Conservation (phyloP, 192 early-diverging fungal species). For the Backusella tuberculispora region DNA sequence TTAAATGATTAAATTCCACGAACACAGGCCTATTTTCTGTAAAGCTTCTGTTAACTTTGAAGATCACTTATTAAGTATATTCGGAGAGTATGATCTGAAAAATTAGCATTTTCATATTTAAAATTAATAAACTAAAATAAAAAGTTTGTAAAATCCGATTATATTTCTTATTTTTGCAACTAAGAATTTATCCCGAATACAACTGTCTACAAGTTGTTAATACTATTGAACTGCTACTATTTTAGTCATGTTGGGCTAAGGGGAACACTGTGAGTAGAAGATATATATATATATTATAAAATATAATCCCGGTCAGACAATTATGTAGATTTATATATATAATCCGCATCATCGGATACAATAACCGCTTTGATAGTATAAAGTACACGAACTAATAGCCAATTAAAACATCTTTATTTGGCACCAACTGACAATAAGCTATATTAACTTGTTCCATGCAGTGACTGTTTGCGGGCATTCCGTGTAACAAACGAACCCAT, state of each 20-base stretch:
- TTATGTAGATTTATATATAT: neutral
- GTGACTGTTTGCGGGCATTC: conserved; percentile 6
- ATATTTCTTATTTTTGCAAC: neutral
- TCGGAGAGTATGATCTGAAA: neutral
- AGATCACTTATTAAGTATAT: no score
- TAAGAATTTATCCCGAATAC: neutral
- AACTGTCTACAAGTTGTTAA: neutral
- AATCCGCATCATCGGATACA: neutral
- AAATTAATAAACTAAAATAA: neutral
- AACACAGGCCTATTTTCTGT: no score
- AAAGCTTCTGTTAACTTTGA: no score
- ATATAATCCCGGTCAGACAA: neutral
- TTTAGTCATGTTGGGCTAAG: neutral
- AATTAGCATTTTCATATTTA: neutral
- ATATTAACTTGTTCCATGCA: conserved; percentile 11
- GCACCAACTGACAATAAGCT: neutral
- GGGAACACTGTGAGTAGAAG: neutral
- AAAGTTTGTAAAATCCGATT: neutral
- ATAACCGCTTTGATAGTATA: neutral
- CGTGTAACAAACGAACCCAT: conserved; percentile 7
- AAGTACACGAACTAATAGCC: neutral
- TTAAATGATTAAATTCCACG: no score
- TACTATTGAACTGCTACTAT: neutral
- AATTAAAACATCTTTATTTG: neutral
- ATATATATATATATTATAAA: neutral